phyloP scores from a whole-genome alignment of 768 basidiomycete species.

The Pholiota microspora region DNA sequence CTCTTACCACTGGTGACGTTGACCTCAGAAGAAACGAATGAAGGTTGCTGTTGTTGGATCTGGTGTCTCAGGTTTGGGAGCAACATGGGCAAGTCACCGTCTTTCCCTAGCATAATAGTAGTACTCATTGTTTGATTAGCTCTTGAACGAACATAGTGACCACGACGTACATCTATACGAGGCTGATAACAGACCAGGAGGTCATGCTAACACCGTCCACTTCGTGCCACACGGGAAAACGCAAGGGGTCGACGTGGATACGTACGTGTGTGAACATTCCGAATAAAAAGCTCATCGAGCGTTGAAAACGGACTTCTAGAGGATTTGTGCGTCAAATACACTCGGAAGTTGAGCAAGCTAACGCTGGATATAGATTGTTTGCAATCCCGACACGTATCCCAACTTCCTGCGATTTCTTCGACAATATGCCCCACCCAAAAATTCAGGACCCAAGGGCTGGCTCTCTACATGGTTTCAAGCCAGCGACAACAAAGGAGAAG shows the following conservation, averaged over 20 bases:
- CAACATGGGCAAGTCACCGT: slow-evolving; percentile 57
- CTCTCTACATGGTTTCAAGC: slow-evolving; percentile 4
- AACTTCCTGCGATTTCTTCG: slow-evolving; percentile 73
- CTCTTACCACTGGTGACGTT: background rate
- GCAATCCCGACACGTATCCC: slow-evolving; percentile 75
- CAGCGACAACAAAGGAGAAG: slow-evolving; percentile 2
- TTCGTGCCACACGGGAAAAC: slow-evolving; percentile 41
- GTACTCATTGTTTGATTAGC: slow-evolving; percentile 28
- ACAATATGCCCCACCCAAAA: slow-evolving; percentile 25
- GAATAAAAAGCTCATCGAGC: too few relatives aligned
- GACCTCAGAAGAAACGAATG: slow-evolving; percentile 29
- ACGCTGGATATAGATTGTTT: slow-evolving; percentile 53
- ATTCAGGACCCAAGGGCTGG: slow-evolving; percentile 3
- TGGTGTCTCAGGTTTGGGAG: slow-evolving; percentile 76
- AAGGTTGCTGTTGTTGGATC: slow-evolving; percentile 75
- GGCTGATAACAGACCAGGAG: slow-evolving; percentile 62
- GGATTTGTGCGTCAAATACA: slow-evolving; percentile 48
- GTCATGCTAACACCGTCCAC: slow-evolving; percentile 73
- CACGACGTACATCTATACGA: slow-evolving; percentile 79
- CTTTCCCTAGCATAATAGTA: background rate
- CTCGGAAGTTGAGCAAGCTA: background rate
- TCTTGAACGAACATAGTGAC: slow-evolving; percentile 70
- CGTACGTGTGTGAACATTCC: slow-evolving; percentile 49
- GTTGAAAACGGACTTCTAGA: slow-evolving; percentile 36
- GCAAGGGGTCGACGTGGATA: slow-evolving; percentile 59